Base-by-base conservation (phyloP, 345 rosid genomes). In the Sonneratia alba region DNA sequence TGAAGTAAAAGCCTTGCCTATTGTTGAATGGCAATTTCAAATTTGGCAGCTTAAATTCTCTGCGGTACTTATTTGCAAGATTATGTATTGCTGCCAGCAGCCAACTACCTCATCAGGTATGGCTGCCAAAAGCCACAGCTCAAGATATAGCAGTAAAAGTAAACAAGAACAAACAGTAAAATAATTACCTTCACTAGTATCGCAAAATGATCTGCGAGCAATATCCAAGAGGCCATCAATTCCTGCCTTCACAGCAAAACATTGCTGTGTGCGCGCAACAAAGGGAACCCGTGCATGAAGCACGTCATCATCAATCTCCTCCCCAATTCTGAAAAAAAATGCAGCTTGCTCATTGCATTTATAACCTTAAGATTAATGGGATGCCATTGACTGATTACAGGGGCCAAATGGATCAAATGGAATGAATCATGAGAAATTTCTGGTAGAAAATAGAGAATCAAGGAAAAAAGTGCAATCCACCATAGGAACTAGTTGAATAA, bases 191-290 rank as follows among this genome's bases (percentile, higher is more conserved):
- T 94, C 97, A 79, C 98, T 90, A 48, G 93, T 91, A 79, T 94
- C 97, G 77, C 98, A 91, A 81, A 94, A 94, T 68, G 92, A 87
- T 83, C 95, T 94, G 75, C 97, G 75, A 62, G 97, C 96, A 69
- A 94, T 87, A 87, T 91, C 98, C 77, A 94, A 62, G 73, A 91
- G 91, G 27, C 97, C 98, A 83, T 94, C 98, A 71, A 90, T 90
- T 64, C 98, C 97, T 45, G 96, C 88, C 83, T 90, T 91, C 76
- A 94, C 88, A 82, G 97, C 98, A 83, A 94, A 94, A 83, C 97
- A 94, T 82, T 94, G 98, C 78, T 94, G 97, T 72, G 98, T 90
- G 71, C 96, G 97, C 72, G 98, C 97, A 82, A 91, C 85, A 81
- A 91, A 94, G 69, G 98, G 93, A 77, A 83, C 92, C 68, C 97